These are phyloP conservation scores for Apiotrichum gracile DNA, from an alignment of 1,284 basidiomycete genomes.

Conservation along the genomic window DNA sequence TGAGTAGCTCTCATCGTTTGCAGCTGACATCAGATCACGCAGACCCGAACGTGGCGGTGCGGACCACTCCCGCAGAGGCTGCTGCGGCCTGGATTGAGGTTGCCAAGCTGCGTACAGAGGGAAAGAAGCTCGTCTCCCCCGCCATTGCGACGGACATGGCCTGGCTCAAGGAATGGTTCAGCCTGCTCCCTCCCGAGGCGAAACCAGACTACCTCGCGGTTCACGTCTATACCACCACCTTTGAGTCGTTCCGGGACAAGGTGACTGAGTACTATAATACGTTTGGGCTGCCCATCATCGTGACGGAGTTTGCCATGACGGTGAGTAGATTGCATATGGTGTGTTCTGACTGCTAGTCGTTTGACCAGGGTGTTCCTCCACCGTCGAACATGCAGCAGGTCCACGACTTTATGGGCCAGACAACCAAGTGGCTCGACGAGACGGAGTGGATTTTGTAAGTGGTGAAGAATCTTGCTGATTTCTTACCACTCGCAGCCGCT, in stretches of 20 bases:
- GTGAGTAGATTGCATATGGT: constrained; percentile 13
- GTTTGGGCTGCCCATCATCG: constrained; percentile 33
- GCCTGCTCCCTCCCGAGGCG: constrained; percentile 19
- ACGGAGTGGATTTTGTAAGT: constrained; percentile 23
- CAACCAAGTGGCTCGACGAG: constrained; percentile 33
- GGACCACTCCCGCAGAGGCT: constrained; percentile 20
- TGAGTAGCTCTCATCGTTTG: constrained; percentile 7
- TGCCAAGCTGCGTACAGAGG: constrained; percentile 21
- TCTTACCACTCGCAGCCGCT: constrained; percentile 2
- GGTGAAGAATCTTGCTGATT: too few relatives aligned
- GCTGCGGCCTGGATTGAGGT: constrained; percentile 31
- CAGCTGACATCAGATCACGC: constrained; percentile 25
- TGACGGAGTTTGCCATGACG: constrained; percentile 43
- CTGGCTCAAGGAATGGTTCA: constrained; percentile 32
- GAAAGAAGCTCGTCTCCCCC: constrained; percentile 34
- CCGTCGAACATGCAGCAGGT: constrained; percentile 35
- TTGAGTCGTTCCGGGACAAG: constrained; percentile 28
- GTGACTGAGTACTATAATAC: constrained; percentile 24
- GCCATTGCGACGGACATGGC: constrained; percentile 29
- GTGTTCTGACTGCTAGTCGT: constrained; percentile 6
- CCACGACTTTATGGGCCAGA: constrained; percentile 39
- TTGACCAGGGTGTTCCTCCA: constrained; percentile 31
- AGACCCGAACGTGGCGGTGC: constrained; percentile 25
- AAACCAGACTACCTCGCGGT: constrained; percentile 35
- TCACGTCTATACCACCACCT: constrained; percentile 43